Evolutionary conservation across 371 early-diverging fungal genomes (phyloP).

Genomic region (Circinella minor): DNA sequence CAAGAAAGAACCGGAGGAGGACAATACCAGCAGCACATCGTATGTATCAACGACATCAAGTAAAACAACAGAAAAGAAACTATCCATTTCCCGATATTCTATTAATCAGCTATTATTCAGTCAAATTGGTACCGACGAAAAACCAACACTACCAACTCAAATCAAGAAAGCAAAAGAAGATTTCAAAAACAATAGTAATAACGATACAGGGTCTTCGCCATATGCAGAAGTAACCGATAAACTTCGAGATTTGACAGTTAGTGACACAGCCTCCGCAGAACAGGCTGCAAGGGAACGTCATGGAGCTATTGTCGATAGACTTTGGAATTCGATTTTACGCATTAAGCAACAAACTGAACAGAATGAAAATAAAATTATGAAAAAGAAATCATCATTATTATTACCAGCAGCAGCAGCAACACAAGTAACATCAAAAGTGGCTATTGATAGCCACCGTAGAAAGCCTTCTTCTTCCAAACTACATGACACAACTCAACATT

Average conservation of each 20-base stretch:
- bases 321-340: conserved; percentile 21
- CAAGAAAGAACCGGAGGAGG: too few species aligned
- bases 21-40: background rate
- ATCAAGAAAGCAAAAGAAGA: background rate
- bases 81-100: background rate
- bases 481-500: background rate
- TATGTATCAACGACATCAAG: background rate
- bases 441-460: background rate
- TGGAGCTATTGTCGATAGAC: conserved; percentile 17
- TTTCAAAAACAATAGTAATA: background rate
- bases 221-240: conserved; percentile 24
- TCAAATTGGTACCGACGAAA: background rate
- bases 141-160: background rate
- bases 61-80: background rate
- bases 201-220: conserved; percentile 3
- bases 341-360: conserved; percentile 6
- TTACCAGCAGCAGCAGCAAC: too few species aligned
- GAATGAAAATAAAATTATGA: background rate
- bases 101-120: background rate
- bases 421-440: too few species aligned
- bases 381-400: background rate
- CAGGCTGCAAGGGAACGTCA: conserved; percentile 15
- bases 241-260: conserved; percentile 8
- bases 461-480: background rate
- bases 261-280: background rate